Evolutionary conservation across 768 basidiomycete genomes (phyloP).

Genomic region (Leucogyrophana mollusca): DNA sequence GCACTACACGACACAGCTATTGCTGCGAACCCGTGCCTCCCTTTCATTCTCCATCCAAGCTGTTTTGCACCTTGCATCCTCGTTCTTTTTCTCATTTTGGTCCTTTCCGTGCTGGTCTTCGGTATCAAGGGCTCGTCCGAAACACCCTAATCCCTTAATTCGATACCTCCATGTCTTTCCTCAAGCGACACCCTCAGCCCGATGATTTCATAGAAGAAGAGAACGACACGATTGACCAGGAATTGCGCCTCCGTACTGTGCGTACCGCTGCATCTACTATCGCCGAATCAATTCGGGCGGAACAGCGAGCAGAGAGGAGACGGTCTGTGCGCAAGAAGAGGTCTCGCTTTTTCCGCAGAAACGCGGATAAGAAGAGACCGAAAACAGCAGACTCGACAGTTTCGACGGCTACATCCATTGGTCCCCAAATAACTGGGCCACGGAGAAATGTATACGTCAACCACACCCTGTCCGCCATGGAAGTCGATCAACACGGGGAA

Average conservation of each 20-base stretch:
- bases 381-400: slow-evolving; percentile 31
- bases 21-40: no score
- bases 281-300: slow-evolving; percentile 80
- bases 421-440: slow-evolving; percentile 42
- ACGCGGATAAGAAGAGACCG: slow-evolving; percentile 45
- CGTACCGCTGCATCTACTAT: slow-evolving; percentile 90
- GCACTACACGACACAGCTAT: no score
- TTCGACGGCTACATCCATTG: slow-evolving; percentile 22
- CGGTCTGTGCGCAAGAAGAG: slow-evolving; percentile 48
- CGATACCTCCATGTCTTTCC: slow-evolving; percentile 32
- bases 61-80: neutral
- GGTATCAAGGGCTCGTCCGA: slow-evolving; percentile 12
- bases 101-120: slow-evolving; percentile 31
- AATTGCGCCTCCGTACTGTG: slow-evolving; percentile 86
- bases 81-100: slow-evolving; percentile 9
- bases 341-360: slow-evolving; percentile 57
- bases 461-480: slow-evolving; percentile 56
- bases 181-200: slow-evolving; percentile 35
- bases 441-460: slow-evolving; percentile 85
- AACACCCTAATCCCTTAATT: slow-evolving; percentile 20
- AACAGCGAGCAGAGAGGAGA: slow-evolving; percentile 64
- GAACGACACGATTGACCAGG: slow-evolving; percentile 75
- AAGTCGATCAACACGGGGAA: slow-evolving; percentile 72
- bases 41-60: neutral
- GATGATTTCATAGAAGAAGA: slow-evolving; percentile 44